phyloP scores from a whole-genome alignment of 1,284 basidiomycete genomes.

The Fomes fomentarius region DNA sequence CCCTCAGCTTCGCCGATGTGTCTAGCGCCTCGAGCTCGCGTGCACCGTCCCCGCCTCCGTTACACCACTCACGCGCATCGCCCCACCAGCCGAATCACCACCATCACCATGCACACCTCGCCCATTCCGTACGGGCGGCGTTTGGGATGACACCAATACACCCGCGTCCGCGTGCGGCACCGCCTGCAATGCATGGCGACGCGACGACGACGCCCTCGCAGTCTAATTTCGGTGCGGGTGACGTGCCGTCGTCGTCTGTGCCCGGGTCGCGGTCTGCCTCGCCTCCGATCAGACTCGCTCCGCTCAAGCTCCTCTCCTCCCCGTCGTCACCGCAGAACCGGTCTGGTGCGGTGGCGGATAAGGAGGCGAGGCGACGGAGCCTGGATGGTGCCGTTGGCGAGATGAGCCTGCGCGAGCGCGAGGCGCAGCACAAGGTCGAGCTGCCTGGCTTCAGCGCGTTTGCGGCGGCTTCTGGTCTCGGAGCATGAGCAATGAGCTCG shows the following conservation, averaged over 20 bases:
- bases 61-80: conserved; percentile 16
- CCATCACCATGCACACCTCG: conserved; percentile 63
- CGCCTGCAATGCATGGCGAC: conserved; percentile 34
- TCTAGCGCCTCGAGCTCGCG: conserved; percentile 51
- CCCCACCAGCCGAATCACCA: conserved; percentile 22
- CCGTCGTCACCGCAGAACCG: conserved; percentile 31
- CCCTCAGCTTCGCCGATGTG: conserved; percentile 36
- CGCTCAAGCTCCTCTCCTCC: conserved; percentile 51
- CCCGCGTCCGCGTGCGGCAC: conserved; percentile 37
- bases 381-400: conserved; percentile 27
- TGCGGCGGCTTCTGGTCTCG: conserved; percentile 50
- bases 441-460: conserved; percentile 66
- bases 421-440: conserved; percentile 38
- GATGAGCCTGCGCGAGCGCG: conserved; percentile 21
- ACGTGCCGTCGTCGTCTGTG: conserved; percentile 38
- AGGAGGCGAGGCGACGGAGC: conserved; percentile 21
- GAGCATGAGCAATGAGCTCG: conserved; percentile 8
- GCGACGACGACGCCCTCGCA: conserved; percentile 35
- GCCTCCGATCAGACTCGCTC: conserved; percentile 72
- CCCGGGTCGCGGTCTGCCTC: conserved; percentile 62
- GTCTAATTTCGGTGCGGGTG: conserved; percentile 29
- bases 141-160: conserved; percentile 91
- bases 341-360: conserved; percentile 15
- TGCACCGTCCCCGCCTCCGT: conserved; percentile 50
- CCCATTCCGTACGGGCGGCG: conserved; percentile 79